These are phyloP conservation scores for Xylaria sp. DNA, from an alignment of 2,329 filamentous ascomycete genomes.

Conservation along the genomic window DNA sequence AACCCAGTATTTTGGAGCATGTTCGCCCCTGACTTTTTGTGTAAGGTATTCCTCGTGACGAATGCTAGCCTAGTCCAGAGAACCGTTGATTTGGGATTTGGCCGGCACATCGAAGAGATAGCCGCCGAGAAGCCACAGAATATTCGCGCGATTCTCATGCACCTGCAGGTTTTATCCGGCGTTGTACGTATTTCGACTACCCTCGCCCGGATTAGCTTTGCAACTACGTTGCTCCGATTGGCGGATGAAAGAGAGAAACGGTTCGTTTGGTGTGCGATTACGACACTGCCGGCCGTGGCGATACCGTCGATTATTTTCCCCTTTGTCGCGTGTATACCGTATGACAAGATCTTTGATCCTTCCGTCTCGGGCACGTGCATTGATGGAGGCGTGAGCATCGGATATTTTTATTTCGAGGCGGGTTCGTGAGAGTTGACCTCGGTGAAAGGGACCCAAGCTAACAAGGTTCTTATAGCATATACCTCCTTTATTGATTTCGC, in stretches of 20 bases:
- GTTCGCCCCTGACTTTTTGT: slow-evolving; percentile 6
- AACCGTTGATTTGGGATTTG: slow-evolving; percentile 21
- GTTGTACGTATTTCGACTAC: slow-evolving; percentile 28
- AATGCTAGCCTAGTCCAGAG: slow-evolving; percentile 23
- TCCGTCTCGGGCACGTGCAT: slow-evolving; percentile 28
- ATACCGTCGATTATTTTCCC: slow-evolving; percentile 28
- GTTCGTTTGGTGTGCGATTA: slow-evolving; percentile 28
- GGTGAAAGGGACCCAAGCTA: background rate
- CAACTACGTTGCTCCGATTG: slow-evolving; percentile 16
- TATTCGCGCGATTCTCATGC: slow-evolving; percentile 14
- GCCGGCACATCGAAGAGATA: slow-evolving; percentile 20
- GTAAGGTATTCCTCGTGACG: slow-evolving; percentile 21
- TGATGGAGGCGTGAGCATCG: slow-evolving; percentile 1
- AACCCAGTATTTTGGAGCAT: background rate
- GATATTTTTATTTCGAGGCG: slow-evolving; percentile 26
- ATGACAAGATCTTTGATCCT: slow-evolving; percentile 29
- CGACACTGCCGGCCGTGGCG: slow-evolving; percentile 20
- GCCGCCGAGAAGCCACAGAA: background rate
- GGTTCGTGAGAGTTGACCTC: slow-evolving; percentile 14
- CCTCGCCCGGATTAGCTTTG: slow-evolving; percentile 27
- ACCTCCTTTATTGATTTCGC: slow-evolving; percentile 30
- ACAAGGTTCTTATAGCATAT: slow-evolving; percentile 15
- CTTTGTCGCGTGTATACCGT: slow-evolving; percentile 28
- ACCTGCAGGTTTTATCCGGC: slow-evolving; percentile 24
- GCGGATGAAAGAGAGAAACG: slow-evolving; percentile 8